Conservation (phyloP, 495 filamentous ascomycete species). For the Choiromyces venosus region DNA sequence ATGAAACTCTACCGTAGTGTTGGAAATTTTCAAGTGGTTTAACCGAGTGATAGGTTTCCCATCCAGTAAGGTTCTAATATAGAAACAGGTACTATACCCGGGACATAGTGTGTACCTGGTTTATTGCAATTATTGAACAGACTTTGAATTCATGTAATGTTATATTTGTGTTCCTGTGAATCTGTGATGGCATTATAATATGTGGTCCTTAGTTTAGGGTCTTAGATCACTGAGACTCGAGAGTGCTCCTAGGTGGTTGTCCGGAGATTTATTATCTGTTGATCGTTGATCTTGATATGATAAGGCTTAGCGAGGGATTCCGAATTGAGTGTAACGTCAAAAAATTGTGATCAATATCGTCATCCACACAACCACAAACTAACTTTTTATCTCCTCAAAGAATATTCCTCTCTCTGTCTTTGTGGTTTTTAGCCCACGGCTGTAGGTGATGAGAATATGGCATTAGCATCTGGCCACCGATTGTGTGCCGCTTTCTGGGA, state of each 20-base stretch:
- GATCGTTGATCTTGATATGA: background rate
- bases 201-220: background rate
- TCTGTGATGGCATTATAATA: background rate
- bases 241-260: background rate
- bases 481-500: slow-evolving; percentile 40
- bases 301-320: background rate
- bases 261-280: background rate
- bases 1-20: background rate
- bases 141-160: background rate
- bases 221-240: background rate
- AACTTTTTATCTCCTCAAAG: background rate
- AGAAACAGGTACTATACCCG: background rate
- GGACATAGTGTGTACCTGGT: background rate
- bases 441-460: slow-evolving; percentile 27
- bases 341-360: slow-evolving; percentile 26
- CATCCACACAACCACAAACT: slow-evolving; percentile 29
- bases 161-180: too few relatives aligned
- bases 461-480: slow-evolving; percentile 35
- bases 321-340: slow-evolving; percentile 10
- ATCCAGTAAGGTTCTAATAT: background rate
- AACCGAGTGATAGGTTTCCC: background rate
- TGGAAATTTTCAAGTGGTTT: background rate
- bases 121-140: background rate
- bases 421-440: background rate
- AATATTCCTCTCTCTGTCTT: background rate